phyloP scores from a whole-genome alignment of 2,329 filamentous ascomycete species.

The Zarea fungicola region DNA sequence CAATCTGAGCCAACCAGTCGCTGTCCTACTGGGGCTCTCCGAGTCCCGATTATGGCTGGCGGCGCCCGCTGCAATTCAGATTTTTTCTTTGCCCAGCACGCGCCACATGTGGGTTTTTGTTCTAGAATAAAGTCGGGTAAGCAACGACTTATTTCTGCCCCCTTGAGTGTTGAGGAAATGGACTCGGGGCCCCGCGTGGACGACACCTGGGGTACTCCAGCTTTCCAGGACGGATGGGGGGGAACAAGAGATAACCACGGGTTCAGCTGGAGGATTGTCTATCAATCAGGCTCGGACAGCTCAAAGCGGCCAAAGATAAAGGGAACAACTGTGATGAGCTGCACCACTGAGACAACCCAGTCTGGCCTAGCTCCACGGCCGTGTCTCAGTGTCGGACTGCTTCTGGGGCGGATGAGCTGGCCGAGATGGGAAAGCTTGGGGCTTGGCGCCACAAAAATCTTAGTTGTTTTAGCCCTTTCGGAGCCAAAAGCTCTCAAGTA shows the following conservation, averaged over 20 bases:
- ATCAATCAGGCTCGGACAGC: too few species aligned
- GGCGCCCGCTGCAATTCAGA: background rate
- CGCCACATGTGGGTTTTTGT: conserved; percentile 1
- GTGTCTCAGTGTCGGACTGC: conserved; percentile 4
- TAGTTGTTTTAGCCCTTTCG: background rate
- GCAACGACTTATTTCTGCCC: too few species aligned
- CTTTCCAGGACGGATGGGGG: too few species aligned
- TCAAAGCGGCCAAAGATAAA: too few species aligned
- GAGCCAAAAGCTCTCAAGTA: background rate
- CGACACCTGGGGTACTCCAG: too few species aligned
- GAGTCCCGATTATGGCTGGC: background rate
- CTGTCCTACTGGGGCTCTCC: background rate
- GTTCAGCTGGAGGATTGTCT: too few species aligned
- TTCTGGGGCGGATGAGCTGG: background rate
- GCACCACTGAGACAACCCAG: background rate
- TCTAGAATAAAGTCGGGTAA: too few species aligned
- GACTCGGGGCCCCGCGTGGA: too few species aligned
- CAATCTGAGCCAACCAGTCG: conserved; percentile 1
- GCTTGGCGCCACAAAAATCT: background rate
- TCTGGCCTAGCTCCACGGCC: background rate
- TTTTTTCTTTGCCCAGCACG: too few species aligned
- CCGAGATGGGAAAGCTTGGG: conserved; percentile 8
- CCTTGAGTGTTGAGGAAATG: too few species aligned
- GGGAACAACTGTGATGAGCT: background rate
- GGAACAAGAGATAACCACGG: too few species aligned